Percentiles rank a stretch among this genome's conserved stretches.
Conservation (phyloP, 2,329 filamentous ascomycete genomes). For the Chaetomiaceae sp. region DNA sequence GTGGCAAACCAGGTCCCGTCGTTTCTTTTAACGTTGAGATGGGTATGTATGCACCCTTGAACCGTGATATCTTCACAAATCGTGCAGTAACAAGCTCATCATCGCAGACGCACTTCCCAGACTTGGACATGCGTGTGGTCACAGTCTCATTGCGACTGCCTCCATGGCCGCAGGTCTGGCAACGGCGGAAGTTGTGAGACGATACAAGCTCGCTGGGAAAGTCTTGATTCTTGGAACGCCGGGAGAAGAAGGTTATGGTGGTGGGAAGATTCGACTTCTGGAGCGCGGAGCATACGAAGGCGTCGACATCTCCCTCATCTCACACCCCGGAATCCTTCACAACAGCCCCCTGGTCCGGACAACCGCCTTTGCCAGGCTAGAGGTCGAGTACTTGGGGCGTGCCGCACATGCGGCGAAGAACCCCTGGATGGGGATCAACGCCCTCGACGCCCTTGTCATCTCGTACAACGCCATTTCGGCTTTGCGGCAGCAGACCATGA, state of each 20-base stretch:
- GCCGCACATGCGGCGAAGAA: background rate
- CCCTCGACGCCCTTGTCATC: conserved; percentile 7
- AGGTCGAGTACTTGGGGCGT: background rate
- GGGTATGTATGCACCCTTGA: background rate
- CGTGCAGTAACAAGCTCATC: background rate
- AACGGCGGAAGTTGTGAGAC: background rate
- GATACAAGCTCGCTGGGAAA: background rate
- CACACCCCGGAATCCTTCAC: conserved; percentile 6
- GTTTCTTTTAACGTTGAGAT: conserved; percentile 11
- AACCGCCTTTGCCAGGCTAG: conserved; percentile 1
- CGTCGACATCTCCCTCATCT: conserved; percentile 10
- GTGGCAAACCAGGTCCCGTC: background rate
- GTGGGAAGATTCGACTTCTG: conserved; percentile 5
- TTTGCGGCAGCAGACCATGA: conserved; percentile 10
- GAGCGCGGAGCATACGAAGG: background rate
- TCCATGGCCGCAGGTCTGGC: conserved; percentile 4
- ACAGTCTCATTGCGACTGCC: conserved; percentile 9
- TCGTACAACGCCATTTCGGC: background rate
- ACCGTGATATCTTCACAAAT: background rate
- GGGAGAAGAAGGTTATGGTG: conserved; percentile 3
- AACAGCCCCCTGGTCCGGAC: conserved; percentile 6
- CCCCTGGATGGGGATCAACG: conserved; percentile 8
- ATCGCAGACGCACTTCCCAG: conserved; percentile 3
- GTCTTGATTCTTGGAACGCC: conserved; percentile 4
- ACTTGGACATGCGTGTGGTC: conserved; percentile 7